These are phyloP conservation scores for Mycogone perniciosa DNA, from an alignment of 2,329 filamentous ascomycete species.

Conservation along the genomic window DNA sequence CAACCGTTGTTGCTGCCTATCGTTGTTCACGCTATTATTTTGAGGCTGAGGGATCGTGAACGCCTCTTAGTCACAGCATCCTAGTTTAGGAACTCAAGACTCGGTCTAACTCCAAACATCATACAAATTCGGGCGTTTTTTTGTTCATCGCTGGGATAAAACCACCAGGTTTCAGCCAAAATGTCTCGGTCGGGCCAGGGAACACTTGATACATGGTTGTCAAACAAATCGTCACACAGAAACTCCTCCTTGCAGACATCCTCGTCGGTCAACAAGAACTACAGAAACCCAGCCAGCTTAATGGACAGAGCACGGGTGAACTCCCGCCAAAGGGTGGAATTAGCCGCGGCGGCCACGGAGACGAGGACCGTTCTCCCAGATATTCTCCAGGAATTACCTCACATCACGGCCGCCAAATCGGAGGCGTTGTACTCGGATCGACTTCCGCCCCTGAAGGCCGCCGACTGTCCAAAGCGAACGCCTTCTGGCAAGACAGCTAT, in stretches of 20 bases:
- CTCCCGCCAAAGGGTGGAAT: conserved; percentile 17
- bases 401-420: conserved; percentile 31
- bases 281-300: not conserved
- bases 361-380: conserved; percentile 41
- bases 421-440: conserved; percentile 31
- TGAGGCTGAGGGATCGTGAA: not conserved
- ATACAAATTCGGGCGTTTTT: not conserved
- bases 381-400: conserved; percentile 39
- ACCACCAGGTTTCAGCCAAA: conserved; percentile 4
- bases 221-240: not conserved
- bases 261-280: not conserved
- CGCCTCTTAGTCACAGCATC: not conserved
- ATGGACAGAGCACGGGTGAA: conserved; percentile 14
- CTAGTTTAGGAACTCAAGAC: not conserved
- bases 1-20: not conserved
- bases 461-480: conserved; percentile 37
- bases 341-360: conserved; percentile 40
- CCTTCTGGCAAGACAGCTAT: conserved; percentile 29
- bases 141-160: not conserved
- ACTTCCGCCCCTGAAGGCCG: conserved; percentile 33
- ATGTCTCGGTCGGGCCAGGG: conserved; percentile 15
- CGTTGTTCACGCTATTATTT: not conserved
- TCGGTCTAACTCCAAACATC: not conserved
- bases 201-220: conserved; percentile 24
- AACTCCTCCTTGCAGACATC: not conserved